Evolutionary conservation across 2,329 filamentous ascomycete species (phyloP), one percentile per base, ranked within the genome.

Genomic region (Fusarium sp.): DNA sequence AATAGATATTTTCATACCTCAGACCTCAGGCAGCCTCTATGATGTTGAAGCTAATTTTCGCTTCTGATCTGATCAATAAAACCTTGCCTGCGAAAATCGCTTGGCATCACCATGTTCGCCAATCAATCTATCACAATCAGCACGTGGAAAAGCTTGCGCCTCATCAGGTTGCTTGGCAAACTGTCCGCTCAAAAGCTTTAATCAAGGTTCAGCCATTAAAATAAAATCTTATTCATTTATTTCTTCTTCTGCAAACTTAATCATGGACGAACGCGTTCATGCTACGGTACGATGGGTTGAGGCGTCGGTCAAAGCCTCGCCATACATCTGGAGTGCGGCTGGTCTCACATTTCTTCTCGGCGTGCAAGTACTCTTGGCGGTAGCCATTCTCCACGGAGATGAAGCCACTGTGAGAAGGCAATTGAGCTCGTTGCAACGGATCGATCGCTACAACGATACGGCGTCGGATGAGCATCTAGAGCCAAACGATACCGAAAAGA

Each of bases 281-380:
- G 23, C 7, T 2, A 2, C 18, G 0, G 5, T 33, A 0, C 7
- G 25, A 52, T 66, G 54, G 63, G 6, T 61, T 2, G 5, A 31
- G 14, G 25, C 54, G 6, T 38, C 64, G 0, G 18, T 18, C 5
- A 67, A 67, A 21, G 5, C 55, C 14, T 66, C 57, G 2, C 64
- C 64, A 10, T 69, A 69, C 7, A 16, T 52, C 19, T 69, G 64
- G 64, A 38, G 64, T 19, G 39, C 58, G 4, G n/a, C n/a, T 15
- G 51, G 58, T 10, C 51, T 69, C 9, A 58, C 58, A 10, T 58
- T 69, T 63, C 66, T 69, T 3, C 62, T 69, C 5, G 39, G 66
- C 7, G 29, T 63, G 7, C 64, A 69, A 25, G 27, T 69, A 11
- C 44, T 52, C 0, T 15, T 69, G n/a, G 66, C 64, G 7, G 51